Evolutionary conservation across 192 early-diverging fungal genomes (phyloP), one percentile per base, ranked within the genome.

Genomic region (Coemansia sp.): DNA sequence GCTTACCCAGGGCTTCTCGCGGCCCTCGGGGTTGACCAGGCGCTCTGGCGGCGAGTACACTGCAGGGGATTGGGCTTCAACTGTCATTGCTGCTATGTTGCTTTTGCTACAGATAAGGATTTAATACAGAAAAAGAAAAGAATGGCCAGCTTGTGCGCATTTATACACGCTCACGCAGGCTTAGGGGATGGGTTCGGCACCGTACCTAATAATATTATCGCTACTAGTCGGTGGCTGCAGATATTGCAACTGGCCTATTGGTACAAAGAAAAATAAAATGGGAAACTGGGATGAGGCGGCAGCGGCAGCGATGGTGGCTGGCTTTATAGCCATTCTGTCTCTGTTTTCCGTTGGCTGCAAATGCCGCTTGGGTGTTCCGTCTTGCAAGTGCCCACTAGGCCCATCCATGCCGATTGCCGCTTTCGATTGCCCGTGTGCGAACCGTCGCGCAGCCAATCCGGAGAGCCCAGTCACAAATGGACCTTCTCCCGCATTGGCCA

Each of bases 1-100:
- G 42, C 81, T 64, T 61, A 93, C 75, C 69, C 85, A 85, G 51
- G 93, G 91, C 60, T 76, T 82, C 53, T 58, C 62, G 48, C 74
- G 67, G 60, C 54, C 66, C 56, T 70, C 67, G 21, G 74, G 74
- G 42, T 60, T 76, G 52, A 83, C 78, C 12, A 92, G 84, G 64
- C 90, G 79, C 45, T 76, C 69, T 26, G 87, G 90, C 30, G 87
- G 74, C 67, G 58, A 56, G 56, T 76, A 70, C 58, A 69, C 56
- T 32, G 60, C 47, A 31, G 67, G 14, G 39, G 56, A 18, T 18
- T 58, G 61, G 18, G 62, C 74, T 44, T 76, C 66, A 36, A 37
- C 63, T 11, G 74, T 70, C 66, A 70, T 76, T 20, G 54, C 5
- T 31, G 15, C 32, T 34, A 7, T 34, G 30, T 31, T n/a, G n/a